These are phyloP conservation scores for Colletotrichum paranaense DNA, from an alignment of 2,329 filamentous ascomycete genomes.

Conservation along the genomic window DNA sequence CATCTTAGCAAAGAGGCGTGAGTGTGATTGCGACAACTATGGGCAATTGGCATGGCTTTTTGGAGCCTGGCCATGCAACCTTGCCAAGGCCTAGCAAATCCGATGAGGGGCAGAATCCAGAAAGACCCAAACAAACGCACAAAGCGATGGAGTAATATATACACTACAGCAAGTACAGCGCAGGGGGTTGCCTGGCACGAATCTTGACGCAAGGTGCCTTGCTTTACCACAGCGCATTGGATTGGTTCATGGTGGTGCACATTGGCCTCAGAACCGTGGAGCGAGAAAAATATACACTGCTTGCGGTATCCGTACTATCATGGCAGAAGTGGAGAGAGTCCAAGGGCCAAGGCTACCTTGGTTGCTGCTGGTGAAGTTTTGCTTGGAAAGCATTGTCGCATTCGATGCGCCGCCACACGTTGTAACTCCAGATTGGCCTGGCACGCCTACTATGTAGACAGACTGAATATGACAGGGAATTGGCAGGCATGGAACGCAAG, in stretches of 20 bases:
- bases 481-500: neutral
- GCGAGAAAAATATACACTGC: neutral
- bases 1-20: neutral
- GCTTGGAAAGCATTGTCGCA: neutral
- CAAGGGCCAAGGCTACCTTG: too few species aligned
- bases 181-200: conserved; percentile 26
- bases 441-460: neutral
- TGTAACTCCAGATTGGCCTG: neutral
- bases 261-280: neutral
- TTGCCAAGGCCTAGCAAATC: conserved; percentile 2
- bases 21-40: neutral
- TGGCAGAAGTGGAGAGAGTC: neutral
- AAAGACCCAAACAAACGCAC: conserved; percentile 25
- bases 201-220: conserved; percentile 14
- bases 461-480: neutral
- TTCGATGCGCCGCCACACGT: neutral
- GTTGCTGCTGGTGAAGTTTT: neutral
- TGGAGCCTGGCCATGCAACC: conserved; percentile 19
- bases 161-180: too few species aligned
- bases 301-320: neutral
- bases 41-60: neutral
- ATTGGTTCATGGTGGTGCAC: neutral
- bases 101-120: conserved; percentile 6
- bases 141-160: neutral
- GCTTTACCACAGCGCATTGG: neutral